Conservation (phyloP, 495 filamentous ascomycete species). For the Neurospora tetrasperma region DNA sequence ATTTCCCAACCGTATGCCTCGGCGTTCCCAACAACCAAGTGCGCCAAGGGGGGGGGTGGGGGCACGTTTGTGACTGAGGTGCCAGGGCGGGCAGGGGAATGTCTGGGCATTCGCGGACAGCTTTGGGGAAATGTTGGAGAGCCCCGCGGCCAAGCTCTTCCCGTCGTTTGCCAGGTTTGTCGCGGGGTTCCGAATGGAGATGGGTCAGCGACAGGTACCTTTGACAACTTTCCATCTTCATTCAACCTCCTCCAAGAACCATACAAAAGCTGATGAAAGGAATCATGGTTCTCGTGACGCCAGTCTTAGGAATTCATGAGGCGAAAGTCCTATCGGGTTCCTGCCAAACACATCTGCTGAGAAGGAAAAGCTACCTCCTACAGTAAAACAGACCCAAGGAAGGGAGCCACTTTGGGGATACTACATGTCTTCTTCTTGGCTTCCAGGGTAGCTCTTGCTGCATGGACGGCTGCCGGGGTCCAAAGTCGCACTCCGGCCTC, state of each 20-base stretch:
- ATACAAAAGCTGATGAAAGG: background rate
- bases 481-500: background rate
- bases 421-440: background rate
- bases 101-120: conserved; percentile 4
- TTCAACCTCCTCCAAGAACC: background rate
- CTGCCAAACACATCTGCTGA: background rate
- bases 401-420: background rate
- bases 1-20: background rate
- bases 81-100: no score
- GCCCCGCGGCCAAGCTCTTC: background rate
- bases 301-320: background rate
- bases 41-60: background rate
- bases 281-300: no score
- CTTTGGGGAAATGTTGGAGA: conserved; percentile 13
- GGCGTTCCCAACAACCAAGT: background rate
- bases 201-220: background rate
- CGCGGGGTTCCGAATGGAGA: background rate
- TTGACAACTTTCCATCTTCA: background rate
- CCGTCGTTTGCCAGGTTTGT: background rate
- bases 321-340: background rate
- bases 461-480: background rate
- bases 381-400: background rate
- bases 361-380: background rate
- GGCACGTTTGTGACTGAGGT: no score
- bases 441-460: background rate